Percentiles rank a stretch among this genome's conserved stretches.
phyloP scores from a whole-genome alignment of 352 stramenopile genomes.

The Globisporangium rhizosaccharum region DNA sequence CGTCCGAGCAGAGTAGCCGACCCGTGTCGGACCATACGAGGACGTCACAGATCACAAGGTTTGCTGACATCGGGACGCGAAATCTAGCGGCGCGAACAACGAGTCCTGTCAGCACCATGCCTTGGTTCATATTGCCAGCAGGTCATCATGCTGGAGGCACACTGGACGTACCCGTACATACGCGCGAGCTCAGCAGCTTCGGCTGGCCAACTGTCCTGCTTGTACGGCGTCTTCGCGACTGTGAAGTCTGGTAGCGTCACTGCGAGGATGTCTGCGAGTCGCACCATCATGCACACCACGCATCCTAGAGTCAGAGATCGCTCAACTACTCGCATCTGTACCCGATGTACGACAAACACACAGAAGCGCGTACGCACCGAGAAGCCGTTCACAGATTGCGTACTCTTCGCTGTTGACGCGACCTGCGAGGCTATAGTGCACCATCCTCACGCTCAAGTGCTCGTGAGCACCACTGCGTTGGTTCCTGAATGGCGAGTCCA shows the following conservation, averaged over 20 bases:
- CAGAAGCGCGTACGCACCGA: constrained; percentile 26
- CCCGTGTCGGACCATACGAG: constrained; percentile 63
- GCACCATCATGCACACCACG: no score
- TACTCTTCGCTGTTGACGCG: constrained; percentile 70
- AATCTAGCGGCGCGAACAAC: constrained; percentile 15
- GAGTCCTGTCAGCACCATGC: background rate
- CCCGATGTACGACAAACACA: background rate
- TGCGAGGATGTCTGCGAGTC: constrained; percentile 42
- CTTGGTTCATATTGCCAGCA: background rate
- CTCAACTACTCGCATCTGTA: no score
- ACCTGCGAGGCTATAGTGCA: constrained; percentile 59
- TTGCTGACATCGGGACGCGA: constrained; percentile 30
- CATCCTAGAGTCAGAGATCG: background rate
- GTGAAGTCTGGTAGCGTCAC: constrained; percentile 48
- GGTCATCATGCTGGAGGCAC: background rate
- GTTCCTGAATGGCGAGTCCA: no score
- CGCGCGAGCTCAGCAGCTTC: constrained; percentile 40
- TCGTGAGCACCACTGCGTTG: background rate
- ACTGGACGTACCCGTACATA: constrained; percentile 33
- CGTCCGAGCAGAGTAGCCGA: constrained; percentile 53
- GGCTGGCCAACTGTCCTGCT: constrained; percentile 34
- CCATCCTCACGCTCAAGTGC: constrained; percentile 19
- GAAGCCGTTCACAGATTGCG: constrained; percentile 61
- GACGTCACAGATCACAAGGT: constrained; percentile 55
- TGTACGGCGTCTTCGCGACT: constrained; percentile 44